Evolutionary conservation across 2,329 filamentous ascomycete genomes (phyloP).

Genomic region (Ilyonectria robusta): DNA sequence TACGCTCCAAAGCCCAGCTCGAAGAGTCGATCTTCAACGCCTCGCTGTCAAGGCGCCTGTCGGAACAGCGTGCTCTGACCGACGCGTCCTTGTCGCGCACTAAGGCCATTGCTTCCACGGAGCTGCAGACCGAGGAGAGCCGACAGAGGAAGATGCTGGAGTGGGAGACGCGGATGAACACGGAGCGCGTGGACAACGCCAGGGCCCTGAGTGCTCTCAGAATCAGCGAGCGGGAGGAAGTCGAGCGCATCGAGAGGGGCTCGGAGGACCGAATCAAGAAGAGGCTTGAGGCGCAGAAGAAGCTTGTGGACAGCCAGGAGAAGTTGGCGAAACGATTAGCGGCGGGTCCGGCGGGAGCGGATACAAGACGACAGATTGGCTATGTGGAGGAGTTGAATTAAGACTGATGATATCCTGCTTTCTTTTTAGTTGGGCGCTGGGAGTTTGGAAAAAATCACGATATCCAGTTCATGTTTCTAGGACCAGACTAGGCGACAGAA

Average conservation of each 20-base stretch:
- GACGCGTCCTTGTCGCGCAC: slow-evolving; percentile 61
- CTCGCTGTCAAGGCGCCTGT: slow-evolving; percentile 54
- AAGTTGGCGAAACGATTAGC: slow-evolving; percentile 61
- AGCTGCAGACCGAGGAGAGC: slow-evolving; percentile 61
- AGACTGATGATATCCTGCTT: slow-evolving; percentile 17
- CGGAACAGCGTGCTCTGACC: slow-evolving; percentile 64
- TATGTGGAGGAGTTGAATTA: slow-evolving; percentile 68
- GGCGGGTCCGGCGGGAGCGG: slow-evolving; percentile 49
- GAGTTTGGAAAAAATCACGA: slow-evolving; percentile 23
- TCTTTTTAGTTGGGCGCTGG: slow-evolving; percentile 30
- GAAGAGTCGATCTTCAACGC: slow-evolving; percentile 59
- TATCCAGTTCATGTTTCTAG: background rate
- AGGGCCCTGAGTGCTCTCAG: slow-evolving; percentile 64
- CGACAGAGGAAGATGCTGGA: slow-evolving; percentile 61
- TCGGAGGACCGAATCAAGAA: slow-evolving; percentile 62
- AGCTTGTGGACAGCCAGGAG: slow-evolving; percentile 64
- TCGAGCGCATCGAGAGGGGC: slow-evolving; percentile 63
- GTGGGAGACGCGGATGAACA: slow-evolving; percentile 64
- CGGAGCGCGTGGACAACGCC: slow-evolving; percentile 63
- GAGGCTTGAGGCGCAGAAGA: slow-evolving; percentile 66
- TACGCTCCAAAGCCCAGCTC: slow-evolving; percentile 61
- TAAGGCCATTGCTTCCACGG: slow-evolving; percentile 61
- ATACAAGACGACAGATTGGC: slow-evolving; percentile 66
- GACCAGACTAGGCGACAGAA: background rate
- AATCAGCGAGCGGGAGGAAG: slow-evolving; percentile 65